Conservation (phyloP, 192 early-diverging fungal species). For the Fimicolochytrium jonesii region DNA sequence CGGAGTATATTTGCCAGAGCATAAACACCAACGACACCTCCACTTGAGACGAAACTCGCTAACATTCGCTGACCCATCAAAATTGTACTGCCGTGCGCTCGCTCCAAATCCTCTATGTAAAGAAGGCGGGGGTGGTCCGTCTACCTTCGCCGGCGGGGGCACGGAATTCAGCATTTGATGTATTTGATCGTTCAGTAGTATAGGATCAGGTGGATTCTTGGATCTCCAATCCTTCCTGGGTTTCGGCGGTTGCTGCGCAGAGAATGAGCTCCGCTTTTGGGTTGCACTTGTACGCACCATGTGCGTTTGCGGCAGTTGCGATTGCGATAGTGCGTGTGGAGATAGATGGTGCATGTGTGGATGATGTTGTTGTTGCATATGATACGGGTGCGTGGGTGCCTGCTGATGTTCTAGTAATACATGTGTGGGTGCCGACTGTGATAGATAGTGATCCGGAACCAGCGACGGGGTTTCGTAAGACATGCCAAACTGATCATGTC, state of each 20-base stretch:
- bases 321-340: neutral
- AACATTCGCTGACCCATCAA: constrained; percentile 3
- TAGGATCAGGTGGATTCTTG: constrained; percentile 9
- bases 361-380: neutral
- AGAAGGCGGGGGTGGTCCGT: neutral
- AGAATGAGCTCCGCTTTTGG: no score
- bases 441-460: no score
- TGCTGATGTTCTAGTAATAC: no score
- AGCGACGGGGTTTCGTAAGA: no score
- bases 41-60: constrained; percentile 15
- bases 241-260: constrained; percentile 1
- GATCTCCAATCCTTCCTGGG: constrained; percentile 20
- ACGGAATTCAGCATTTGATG: constrained; percentile 15
- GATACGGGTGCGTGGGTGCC: neutral
- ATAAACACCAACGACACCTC: constrained; percentile 21
- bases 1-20: constrained; percentile 19
- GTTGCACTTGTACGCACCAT: neutral
- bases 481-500: no score
- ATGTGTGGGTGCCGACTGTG: no score
- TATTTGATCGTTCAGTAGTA: constrained; percentile 10
- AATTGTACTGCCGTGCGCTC: constrained; percentile 17
- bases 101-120: constrained; percentile 12
- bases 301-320: neutral
- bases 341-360: neutral
- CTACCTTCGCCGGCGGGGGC: constrained; percentile 2